Evolutionary conservation across 2,329 filamentous ascomycete species (phyloP), one percentile per base, ranked within the genome.

Genomic region (Colletotrichum karsti): DNA sequence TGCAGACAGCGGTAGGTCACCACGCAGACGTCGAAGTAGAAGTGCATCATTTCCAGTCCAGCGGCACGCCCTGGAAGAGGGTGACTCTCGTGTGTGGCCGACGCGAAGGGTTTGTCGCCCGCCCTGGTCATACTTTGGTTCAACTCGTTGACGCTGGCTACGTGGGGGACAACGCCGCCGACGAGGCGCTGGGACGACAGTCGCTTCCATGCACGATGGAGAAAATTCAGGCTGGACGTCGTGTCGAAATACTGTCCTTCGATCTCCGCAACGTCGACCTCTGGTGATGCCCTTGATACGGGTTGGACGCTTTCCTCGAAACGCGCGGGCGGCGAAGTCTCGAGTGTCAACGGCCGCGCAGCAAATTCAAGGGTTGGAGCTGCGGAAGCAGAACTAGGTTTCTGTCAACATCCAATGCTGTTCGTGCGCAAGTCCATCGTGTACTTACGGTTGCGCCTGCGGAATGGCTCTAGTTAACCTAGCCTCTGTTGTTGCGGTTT

Each of bases 1-100:
- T 89, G 85, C 24, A 90, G 74, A 66, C 88, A 87, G 4, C 87
- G 82, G 71, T 89, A 88, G 0, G 88, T 90, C 5, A 87, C 86
- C 30, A 88, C 84, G 18, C 86, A 88, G 69, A 85, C 85, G 50
- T 89, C 87, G 71, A 90, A 90, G 70, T 89, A 90, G 22, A 86
- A 80, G 5, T 72, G 64, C 42, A 79, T 60, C 13, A 78, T 71
- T 1, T 73, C 66, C 8, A 65, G 48, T 10, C 72, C 70, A 2
- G 63, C 39, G 1, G 70, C 50, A 2, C 62, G 69, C 4, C 73
- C 63, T 6, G 73, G 72, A 5, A 76, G 67, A 9, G 71, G 63
- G 15, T 71, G 58, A 10, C 41, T 30, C 5, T 69, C 48, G 10
- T 66, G 60, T 1, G 48, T 26, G 5, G 70, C 37, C 4, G 65